Base-by-base conservation (phyloP, 2,329 filamentous ascomycete species). In the Fusarium papillatum region DNA sequence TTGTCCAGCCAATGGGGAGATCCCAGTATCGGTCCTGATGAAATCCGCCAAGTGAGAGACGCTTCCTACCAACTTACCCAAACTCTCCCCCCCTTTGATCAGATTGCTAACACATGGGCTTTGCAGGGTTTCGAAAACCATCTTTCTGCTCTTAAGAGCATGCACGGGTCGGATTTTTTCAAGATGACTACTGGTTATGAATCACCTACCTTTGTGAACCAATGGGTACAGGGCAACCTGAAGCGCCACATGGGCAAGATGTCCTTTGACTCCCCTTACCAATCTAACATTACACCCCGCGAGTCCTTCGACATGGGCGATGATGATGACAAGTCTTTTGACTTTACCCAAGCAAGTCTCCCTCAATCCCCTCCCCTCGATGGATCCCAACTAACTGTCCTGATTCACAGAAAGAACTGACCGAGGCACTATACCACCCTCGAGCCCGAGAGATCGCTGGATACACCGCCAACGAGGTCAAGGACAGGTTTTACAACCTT, bases 371-470 rank as follows among this genome's bases (percentile, higher is more conserved):
- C 48, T 50, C 16, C 24, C 16, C 46, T 29, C 16, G 48, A 53
- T 53, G 9, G 17, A 26, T 19, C 46, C 24, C 46, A 26, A 43
- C 61, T 72, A 43, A 73, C 66, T 24, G 24, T 14, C 50, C 19
- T 10, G 22, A 17, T 16, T 22, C 41, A 19, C 11, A 76, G 69
- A 53, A 63, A 14, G 77, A 81, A 24, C 63, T 82, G 13, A 31
- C 66, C 7, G 68, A 65, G 11, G 80, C 80, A 2, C 74, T 83
- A 7, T 31, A 75, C 4, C 66, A 72, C 3, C 68, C 74, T 4
- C 68, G 72, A 7, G 72, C 76, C 5, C 80, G 77, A 19, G 10
- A 14, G 11, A 13, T 55, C 19, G 50, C 17, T 34, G 46, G 46
- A 8, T 14, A n/a, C 50, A 8, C 11, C 10, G n/a, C 50, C 16